A percentile compares a stretch with the other conserved stretches of the same genome.
Conservation (phyloP, 2,329 filamentous ascomycete genomes). For the Penicillium italicum region DNA sequence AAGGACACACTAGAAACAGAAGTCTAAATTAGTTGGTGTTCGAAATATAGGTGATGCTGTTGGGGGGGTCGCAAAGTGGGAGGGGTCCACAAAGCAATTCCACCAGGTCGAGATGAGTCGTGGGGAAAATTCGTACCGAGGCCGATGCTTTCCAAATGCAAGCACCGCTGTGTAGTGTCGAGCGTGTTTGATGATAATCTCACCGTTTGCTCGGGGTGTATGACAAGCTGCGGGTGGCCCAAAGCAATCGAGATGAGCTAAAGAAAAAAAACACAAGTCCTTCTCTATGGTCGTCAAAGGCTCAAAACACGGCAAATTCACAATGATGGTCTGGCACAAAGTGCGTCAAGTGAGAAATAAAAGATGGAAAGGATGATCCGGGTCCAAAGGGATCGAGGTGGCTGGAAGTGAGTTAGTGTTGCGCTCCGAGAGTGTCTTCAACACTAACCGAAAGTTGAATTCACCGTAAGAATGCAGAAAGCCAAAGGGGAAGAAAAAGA, state of each 20-base stretch:
- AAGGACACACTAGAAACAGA: background rate
- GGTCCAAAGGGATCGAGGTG: constrained; percentile 35
- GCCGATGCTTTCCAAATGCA: background rate
- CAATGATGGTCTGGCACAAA: constrained; percentile 13
- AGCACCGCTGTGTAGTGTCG: background rate
- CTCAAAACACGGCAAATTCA: constrained; percentile 17
- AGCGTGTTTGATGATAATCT: constrained; percentile 2
- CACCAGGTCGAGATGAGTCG: background rate
- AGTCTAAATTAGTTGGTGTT: constrained; percentile 11
- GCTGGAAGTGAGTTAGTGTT: constrained; percentile 32
- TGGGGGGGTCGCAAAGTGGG: constrained; percentile 8
- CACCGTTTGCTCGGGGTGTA: constrained; percentile 2
- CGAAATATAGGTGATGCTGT: constrained; percentile 3
- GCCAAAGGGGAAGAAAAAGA: constrained; percentile 20
- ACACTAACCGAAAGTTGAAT: constrained; percentile 11
- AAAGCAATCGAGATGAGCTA: constrained; percentile 14
- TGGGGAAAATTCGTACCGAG: background rate
- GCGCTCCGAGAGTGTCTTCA: constrained; percentile 1
- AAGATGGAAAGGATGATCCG: constrained; percentile 25
- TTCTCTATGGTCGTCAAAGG: constrained; percentile 14
- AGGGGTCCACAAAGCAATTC: constrained; percentile 21
- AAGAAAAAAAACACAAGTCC: background rate
- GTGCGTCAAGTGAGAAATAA: constrained; percentile 21
- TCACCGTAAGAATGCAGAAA: constrained; percentile 15
- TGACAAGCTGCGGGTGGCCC: constrained; percentile 14